Evolutionary conservation across 306 rosid species (phyloP), one percentile per base, ranked within the genome.

Genomic region (Biancaea sappan): DNA sequence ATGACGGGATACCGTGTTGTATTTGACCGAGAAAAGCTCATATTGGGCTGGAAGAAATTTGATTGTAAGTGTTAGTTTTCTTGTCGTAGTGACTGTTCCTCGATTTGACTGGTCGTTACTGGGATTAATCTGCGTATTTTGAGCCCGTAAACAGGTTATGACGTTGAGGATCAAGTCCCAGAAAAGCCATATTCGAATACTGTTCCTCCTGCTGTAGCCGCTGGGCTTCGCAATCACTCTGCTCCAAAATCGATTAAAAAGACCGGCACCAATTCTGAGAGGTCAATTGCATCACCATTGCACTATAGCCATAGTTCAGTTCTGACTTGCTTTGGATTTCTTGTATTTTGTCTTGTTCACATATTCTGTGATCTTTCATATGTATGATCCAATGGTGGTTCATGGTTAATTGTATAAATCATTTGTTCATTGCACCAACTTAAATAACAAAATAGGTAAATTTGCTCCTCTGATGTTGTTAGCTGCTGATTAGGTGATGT

Each of bases 1-100:
- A 91, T 94, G 98, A 84, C 96, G 9, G 97, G 97, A 70, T 86
- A 94, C 86, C 90, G 66, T 14, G 92, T 94, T 25, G 89, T 94
- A 73, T 94, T 89, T 84, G 96, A 91, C 80, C 83, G 98, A 35
- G 96, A 94, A 83, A 91, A 84, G 79, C 82, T 88, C 64, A 66
- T 79, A 51, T 29, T 94, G 80, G 97, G 98, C 80, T 94, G 98
- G 96, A 91, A 84, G 87, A 88, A 94, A 81, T 90, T 70, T 80
- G 89, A 91, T 66, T 88, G 61, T 62, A 66, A 76, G 48, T 51
- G 59, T 69, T 66, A 71, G 35, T 35, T 77, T 67, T 77, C 82
- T 26, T 71, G 68, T 77, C 46, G 26, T 25, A 34, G 67, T 32
- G 69, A 37, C 4, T 3, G n/a, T 72, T 77, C 44, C 57, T 70